Conservation (phyloP, 2,329 filamentous ascomycete species). For the Passalora sequoiae region DNA sequence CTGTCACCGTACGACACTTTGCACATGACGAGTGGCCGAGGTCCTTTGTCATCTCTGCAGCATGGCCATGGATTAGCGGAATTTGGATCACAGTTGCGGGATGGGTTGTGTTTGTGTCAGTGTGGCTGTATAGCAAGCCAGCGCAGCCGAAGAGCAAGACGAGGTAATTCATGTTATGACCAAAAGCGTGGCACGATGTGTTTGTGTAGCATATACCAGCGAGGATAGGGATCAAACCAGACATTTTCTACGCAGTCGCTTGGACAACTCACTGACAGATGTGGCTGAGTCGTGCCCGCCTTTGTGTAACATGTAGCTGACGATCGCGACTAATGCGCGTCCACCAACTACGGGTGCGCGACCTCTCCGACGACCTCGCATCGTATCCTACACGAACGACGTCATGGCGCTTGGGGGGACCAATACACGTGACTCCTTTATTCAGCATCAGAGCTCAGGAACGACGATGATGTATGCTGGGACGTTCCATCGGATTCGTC, state of each 20-base stretch:
- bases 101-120: constrained; percentile 75
- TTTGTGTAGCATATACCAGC: constrained; percentile 2
- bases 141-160: constrained; percentile 36
- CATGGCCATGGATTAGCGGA: constrained; percentile 91
- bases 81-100: constrained; percentile 77
- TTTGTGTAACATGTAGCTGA: too few relatives aligned
- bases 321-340: too few relatives aligned
- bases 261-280: too few relatives aligned
- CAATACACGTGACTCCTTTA: too few relatives aligned
- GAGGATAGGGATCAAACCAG: constrained; percentile 2
- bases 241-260: background rate
- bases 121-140: constrained; percentile 80
- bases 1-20: constrained; percentile 91
- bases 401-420: too few relatives aligned
- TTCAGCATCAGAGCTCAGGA: too few relatives aligned
- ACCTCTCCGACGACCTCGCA: too few relatives aligned
- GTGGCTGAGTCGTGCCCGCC: too few relatives aligned
- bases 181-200: constrained; percentile 2
- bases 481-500: too few relatives aligned
- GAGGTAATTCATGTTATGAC: constrained; percentile 13
- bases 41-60: constrained; percentile 81
- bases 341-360: too few relatives aligned
- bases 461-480: too few relatives aligned
- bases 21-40: constrained; percentile 95
- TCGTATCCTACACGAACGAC: too few relatives aligned